Evolutionary conservation across 129 eudicot species (phyloP).

Genomic region (Tagetes patula): DNA sequence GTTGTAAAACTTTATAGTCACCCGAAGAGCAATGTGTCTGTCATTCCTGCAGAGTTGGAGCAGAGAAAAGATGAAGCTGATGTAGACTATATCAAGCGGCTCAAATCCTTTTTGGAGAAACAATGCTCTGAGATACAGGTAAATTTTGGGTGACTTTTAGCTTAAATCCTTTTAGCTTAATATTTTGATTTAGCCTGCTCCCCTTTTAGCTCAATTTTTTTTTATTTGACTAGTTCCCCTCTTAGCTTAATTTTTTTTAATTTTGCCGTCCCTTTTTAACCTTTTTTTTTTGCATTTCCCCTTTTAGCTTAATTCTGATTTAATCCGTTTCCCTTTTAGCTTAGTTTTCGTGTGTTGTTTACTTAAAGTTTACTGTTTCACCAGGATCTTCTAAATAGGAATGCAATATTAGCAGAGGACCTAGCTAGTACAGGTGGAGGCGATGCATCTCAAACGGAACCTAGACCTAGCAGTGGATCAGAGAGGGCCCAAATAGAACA

Average conservation of each 20-base stretch:
- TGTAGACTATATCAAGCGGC: slow-evolving; percentile 62
- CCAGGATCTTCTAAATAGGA: slow-evolving; percentile 78
- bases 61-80: slow-evolving; percentile 66
- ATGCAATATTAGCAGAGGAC: slow-evolving; percentile 65
- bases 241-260: no score
- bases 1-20: slow-evolving; percentile 66
- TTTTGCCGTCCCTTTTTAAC: not conserved
- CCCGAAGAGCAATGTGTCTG: slow-evolving; percentile 72
- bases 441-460: slow-evolving; percentile 49
- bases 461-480: slow-evolving; percentile 42
- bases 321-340: not conserved
- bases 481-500: slow-evolving; percentile 67
- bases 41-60: slow-evolving; percentile 80
- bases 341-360: not conserved
- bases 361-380: not conserved
- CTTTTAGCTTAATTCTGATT: not conserved
- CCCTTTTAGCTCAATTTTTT: slow-evolving; percentile 3
- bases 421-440: slow-evolving; percentile 57
- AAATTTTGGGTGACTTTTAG: slow-evolving; percentile 9
- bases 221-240: not conserved
- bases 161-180: no score
- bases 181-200: not conserved
- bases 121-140: slow-evolving; percentile 93
- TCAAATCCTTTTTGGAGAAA: slow-evolving; percentile 67
- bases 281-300: not conserved